Evolutionary conservation across 495 filamentous ascomycete species (phyloP), one percentile per base, ranked within the genome.

Genomic region (Penicillium goetzii): DNA sequence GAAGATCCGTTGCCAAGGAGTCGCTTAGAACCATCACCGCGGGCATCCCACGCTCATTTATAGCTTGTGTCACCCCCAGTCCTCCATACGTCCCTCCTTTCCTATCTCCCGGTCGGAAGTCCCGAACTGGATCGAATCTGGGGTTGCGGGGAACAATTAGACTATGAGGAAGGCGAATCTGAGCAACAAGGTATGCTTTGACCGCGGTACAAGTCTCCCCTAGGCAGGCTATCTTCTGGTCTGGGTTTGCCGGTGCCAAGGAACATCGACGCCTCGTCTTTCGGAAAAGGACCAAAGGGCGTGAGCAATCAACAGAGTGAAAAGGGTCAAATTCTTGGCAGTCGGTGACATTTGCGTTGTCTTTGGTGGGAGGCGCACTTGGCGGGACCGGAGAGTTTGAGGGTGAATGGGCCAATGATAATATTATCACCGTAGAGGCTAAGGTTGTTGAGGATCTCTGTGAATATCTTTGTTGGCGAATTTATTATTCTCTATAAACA

Each of bases 201-300:
- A 36, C 34, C 34, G 34, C 34, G 34, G 34, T 14, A 36, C 34
- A 11, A 36, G 34, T 36, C 1, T 36, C 10, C 10, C 10, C 34
- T 10, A 36, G 10, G 3, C 33, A 36, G 10, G 6, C 40, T 26
- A n/a, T 25, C 17, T 4, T 4, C 12, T 49, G 45, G 21, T 23
- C 34, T 43, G 36, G 38, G 62, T 57, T 43, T 61, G 63, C 63
- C 59, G 59, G 21, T 53, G 60, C 64, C 60, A 63, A 63, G 60
- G 21, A 28, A 19, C 1, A 25, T 36, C 11, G 17, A 32, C 30
- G 56, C 32, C 56, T 49, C 25, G 26, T 28, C 21, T 3, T 14
- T 40, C 36, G 33, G 30, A 33, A 23, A 56, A 41, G 54, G 47
- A 28, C 17, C 41, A 45, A 32, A 32, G 30, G 41, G n/a, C 41